These are phyloP conservation scores for Emiliania huxleyi DNA, from an alignment of 78 protist genomes.

Conservation along the genomic window DNA sequence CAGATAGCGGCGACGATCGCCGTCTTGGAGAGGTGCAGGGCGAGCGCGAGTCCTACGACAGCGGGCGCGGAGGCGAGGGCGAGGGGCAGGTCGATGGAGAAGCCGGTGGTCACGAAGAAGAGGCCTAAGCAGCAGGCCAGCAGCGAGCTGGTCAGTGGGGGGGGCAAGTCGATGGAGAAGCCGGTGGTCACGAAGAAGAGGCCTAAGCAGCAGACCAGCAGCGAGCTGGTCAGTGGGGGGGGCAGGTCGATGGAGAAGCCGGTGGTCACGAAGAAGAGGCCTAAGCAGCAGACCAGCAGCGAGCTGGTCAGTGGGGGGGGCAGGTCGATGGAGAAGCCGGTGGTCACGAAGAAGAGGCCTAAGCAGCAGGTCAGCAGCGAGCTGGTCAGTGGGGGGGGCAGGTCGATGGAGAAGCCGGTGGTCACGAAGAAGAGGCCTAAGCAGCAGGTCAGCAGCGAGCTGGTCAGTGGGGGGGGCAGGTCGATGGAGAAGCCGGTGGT, in stretches of 20 bases:
- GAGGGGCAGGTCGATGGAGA: not conserved
- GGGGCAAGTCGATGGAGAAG: not conserved
- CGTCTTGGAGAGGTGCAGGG: not conserved
- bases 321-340: not conserved
- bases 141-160: not conserved
- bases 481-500: too few species aligned
- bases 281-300: too few species aligned
- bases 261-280: slow-evolving; percentile 33
- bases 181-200: slow-evolving; percentile 37
- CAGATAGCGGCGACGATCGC: not conserved
- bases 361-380: too few species aligned
- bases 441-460: too few species aligned
- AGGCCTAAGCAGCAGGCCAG: too few species aligned
- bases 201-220: too few species aligned
- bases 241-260: not conserved
- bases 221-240: not conserved
- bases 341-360: slow-evolving; percentile 37
- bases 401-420: too few species aligned
- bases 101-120: slow-evolving; percentile 32
- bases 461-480: too few species aligned
- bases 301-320: not conserved
- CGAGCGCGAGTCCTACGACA: not conserved
- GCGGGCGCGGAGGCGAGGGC: not conserved
- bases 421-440: too few species aligned
- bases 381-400: too few species aligned